Conservation (phyloP, 1,284 basidiomycete species). For the Malassezia nana region DNA sequence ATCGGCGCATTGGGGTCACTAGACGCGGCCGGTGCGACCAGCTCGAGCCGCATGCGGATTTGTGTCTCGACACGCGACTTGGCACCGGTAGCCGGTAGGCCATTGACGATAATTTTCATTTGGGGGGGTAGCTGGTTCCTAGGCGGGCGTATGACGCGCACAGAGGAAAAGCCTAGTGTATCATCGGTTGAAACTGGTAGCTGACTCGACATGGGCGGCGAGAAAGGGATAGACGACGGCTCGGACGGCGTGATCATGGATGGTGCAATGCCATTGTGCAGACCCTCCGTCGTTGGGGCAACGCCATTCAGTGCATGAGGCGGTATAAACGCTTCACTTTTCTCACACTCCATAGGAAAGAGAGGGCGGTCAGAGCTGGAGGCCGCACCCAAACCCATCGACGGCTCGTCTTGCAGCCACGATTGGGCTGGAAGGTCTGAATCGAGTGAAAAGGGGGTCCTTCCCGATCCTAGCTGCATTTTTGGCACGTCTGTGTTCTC, state of each 20-base stretch:
- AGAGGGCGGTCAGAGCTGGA: not conserved
- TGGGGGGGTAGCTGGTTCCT: slow-evolving; percentile 27
- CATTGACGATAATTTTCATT: slow-evolving; percentile 58
- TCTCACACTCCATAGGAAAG: not conserved
- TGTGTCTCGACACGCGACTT: slow-evolving; percentile 86
- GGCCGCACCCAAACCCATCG: not conserved
- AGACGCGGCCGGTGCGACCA: slow-evolving; percentile 49
- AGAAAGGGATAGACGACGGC: not conserved
- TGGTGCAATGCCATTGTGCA: not conserved
- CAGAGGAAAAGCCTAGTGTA: slow-evolving; percentile 32
- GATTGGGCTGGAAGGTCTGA: not conserved
- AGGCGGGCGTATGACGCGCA: slow-evolving; percentile 28
- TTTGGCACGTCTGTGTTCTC: not conserved
- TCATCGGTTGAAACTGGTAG: slow-evolving; percentile 17
- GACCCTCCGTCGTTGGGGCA: not conserved
- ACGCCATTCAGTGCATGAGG: not conserved
- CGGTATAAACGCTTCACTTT: not conserved
- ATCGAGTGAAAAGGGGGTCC: not conserved
- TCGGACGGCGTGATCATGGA: not conserved
- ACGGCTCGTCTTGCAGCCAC: not conserved
- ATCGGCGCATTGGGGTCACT: slow-evolving; percentile 15
- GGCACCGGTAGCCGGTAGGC: slow-evolving; percentile 70
- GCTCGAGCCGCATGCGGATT: slow-evolving; percentile 44
- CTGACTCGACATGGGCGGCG: not conserved
- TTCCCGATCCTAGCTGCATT: not conserved